A percentile compares a stretch with the other conserved stretches of the same genome.
These are phyloP conservation scores for Candida odintsovae DNA, from an alignment of 805 yeast genomes.

Conservation along the genomic window DNA sequence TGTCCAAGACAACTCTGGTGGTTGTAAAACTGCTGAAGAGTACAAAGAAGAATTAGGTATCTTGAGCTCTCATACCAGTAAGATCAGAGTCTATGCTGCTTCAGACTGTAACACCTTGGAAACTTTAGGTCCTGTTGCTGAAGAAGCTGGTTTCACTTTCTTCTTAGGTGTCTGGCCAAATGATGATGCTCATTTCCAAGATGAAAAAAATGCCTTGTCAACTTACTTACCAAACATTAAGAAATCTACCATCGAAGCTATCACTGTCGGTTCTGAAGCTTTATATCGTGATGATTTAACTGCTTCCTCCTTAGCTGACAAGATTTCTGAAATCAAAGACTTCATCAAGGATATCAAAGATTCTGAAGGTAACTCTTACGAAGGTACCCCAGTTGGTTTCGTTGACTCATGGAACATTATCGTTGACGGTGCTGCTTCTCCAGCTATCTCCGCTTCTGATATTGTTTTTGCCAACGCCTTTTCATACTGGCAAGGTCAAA, in stretches of 20 bases:
- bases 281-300: constrained; percentile 85
- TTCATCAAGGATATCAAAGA: constrained; percentile 60
- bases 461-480: constrained; percentile 90
- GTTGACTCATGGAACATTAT: constrained; percentile 95
- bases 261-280: constrained; percentile 94
- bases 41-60: constrained; percentile 61
- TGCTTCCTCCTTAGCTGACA: constrained; percentile 64
- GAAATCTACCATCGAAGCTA: constrained; percentile 60
- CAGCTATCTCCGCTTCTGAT: constrained; percentile 78
- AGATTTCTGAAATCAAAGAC: constrained; percentile 57
- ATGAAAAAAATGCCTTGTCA: constrained; percentile 68
- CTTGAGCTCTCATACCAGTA: constrained; percentile 52
- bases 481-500: constrained; percentile 98
- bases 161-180: constrained; percentile 94
- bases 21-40: constrained; percentile 70
- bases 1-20: constrained; percentile 66
- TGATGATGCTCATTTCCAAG: constrained; percentile 69
- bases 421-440: constrained; percentile 68
- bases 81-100: constrained; percentile 83
- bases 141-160: constrained; percentile 65
- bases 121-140: constrained; percentile 82
- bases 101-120: constrained; percentile 91
- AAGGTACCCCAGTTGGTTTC: constrained; percentile 74
- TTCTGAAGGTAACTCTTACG: constrained; percentile 74
- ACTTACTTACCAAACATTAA: constrained; percentile 69